Evolutionary conservation across 176 grass and related monocot species (phyloP), one percentile per base, ranked within the genome.

Genomic region (Carex littledalei): DNA sequence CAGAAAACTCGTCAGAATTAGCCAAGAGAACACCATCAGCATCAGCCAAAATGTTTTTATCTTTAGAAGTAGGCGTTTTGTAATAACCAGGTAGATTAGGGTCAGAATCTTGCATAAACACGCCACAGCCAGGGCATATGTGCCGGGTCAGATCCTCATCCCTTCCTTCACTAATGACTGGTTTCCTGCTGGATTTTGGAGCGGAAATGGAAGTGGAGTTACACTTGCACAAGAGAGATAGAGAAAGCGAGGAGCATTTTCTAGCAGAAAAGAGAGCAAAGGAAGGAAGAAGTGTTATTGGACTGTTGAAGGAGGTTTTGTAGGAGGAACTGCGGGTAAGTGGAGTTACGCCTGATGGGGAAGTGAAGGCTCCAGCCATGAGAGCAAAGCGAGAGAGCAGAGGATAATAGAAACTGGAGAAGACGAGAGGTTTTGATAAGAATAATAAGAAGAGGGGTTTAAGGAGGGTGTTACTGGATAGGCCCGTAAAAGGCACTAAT

Each of bases 71-170:
- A 61, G 89, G 93, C 78, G 41, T 93, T 84, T 85, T 86, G 89
- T 94, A 94, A 86, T 91, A 98, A 78, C 95, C 95, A 1, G 95
- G 92, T 63, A 93, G 81, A 83, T 93, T 75, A 50, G 95, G 92
- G 16, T 94, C 86, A 31, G 65, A 80, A 53, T 98, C 92, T 81
- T 98, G 95, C 95, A 94, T 98, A 88, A 94, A 98, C 41, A 94
- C 89, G 12, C 95, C 92, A 56, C 95, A 98, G 0, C 95, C 95
- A 0, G 95, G 87, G 68, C 95, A 97, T 0, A 94, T 73, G 21
- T 82, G 78, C 39, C 92, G 89, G 29, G 10, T 29, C 53, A 87
- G 74, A 43, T 90, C 88, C 64, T 84, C 88, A 12, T 90, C 88
- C 41, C 63, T 87, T 31, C 88, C 88, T 62, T 90, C 88, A 70